A percentile compares a stretch with the other conserved stretches of the same genome.
These are phyloP conservation scores for Podila verticillata DNA, from an alignment of 192 early-diverging fungal genomes.

Conservation along the genomic window DNA sequence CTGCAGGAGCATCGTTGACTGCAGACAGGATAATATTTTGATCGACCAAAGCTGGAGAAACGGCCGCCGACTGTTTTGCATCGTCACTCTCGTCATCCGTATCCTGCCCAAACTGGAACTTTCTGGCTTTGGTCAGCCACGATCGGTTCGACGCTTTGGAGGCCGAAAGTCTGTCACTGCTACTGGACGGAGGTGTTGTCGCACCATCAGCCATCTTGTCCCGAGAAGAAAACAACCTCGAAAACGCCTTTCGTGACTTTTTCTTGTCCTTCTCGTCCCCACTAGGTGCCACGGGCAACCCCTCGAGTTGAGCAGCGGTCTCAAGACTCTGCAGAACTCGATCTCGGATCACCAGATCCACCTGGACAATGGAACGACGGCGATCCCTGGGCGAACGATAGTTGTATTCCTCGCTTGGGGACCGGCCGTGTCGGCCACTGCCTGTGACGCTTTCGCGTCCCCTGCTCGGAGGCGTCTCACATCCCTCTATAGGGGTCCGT, in stretches of 20 bases:
- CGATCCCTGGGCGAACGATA: conserved; percentile 17
- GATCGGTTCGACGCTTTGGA: conserved; percentile 5
- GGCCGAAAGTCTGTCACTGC: no score
- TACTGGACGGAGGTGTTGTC: neutral
- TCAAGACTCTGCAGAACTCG: conserved; percentile 34
- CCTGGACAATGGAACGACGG: conserved; percentile 11
- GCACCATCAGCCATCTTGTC: neutral
- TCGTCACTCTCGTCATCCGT: conserved; percentile 23
- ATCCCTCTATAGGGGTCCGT: neutral
- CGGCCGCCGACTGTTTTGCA: neutral
- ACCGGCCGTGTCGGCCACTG: conserved; percentile 7
- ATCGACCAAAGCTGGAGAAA: neutral
- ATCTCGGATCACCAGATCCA: conserved; percentile 36
- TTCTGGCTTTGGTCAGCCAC: conserved; percentile 23
- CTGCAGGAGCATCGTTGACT: neutral
- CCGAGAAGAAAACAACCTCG: conserved; percentile 15
- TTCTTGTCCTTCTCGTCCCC: neutral
- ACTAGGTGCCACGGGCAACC: neutral
- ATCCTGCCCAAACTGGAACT: conserved; percentile 32
- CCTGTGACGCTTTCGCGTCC: neutral
- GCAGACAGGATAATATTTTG: neutral
- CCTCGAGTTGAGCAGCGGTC: conserved; percentile 11
- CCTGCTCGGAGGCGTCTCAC: neutral
- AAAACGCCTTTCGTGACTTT: conserved; percentile 14
- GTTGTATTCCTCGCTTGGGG: conserved; percentile 46